These are phyloP conservation scores for Monosporascus sp. DNA, from an alignment of 2,329 filamentous ascomycete species.

Conservation along the genomic window DNA sequence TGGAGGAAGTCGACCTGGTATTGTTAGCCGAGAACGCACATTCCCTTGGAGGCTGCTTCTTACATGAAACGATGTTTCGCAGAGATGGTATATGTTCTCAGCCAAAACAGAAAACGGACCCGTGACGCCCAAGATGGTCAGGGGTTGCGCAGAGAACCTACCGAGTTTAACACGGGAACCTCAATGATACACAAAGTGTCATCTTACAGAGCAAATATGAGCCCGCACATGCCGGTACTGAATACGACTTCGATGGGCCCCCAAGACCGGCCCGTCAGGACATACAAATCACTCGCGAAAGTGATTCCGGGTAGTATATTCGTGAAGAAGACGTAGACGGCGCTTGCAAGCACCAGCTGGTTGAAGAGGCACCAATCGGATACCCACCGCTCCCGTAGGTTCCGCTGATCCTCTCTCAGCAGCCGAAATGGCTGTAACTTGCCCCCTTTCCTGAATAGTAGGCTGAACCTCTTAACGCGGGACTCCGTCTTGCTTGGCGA, in stretches of 20 bases:
- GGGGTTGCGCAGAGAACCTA: slow-evolving; percentile 52
- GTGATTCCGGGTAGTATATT: slow-evolving; percentile 63
- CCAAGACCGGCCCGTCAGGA: slow-evolving; percentile 57
- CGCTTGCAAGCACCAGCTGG: slow-evolving; percentile 57
- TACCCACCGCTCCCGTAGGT: slow-evolving; percentile 39
- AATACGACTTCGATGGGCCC: slow-evolving; percentile 63
- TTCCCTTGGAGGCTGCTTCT: slow-evolving; percentile 4
- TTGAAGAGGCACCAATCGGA: slow-evolving; percentile 57
- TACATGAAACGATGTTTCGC: slow-evolving; percentile 48
- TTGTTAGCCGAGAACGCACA: not conserved
- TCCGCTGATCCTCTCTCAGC: slow-evolving; percentile 41
- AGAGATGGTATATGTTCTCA: slow-evolving; percentile 59
- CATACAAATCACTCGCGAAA: slow-evolving; percentile 60
- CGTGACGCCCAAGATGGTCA: slow-evolving; percentile 61
- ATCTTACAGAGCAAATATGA: slow-evolving; percentile 55
- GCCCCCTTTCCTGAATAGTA: slow-evolving; percentile 31
- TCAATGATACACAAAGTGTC: not conserved
- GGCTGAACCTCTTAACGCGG: slow-evolving; percentile 1
- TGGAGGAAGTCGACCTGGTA: slow-evolving; percentile 53
- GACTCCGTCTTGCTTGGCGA: not conserved
- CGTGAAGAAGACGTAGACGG: slow-evolving; percentile 62
- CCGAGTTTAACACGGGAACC: not conserved
- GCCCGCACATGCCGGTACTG: slow-evolving; percentile 57
- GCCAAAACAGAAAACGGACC: slow-evolving; percentile 63
- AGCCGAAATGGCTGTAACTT: slow-evolving; percentile 48